Evolutionary conservation across 768 basidiomycete species (phyloP).

Genomic region (Clitopilus hobsonii): DNA sequence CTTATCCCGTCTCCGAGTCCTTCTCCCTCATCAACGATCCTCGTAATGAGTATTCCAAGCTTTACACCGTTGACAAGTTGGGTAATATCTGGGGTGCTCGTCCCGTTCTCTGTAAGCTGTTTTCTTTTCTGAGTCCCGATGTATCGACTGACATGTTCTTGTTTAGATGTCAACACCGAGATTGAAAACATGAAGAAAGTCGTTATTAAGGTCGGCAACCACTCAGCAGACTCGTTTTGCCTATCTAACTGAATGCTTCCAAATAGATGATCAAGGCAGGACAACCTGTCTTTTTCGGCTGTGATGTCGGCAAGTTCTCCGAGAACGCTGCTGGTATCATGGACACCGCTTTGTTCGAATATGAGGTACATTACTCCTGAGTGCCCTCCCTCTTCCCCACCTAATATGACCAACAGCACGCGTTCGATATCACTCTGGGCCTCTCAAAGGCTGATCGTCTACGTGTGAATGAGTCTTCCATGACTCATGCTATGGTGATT

Average conservation of each 20-base stretch:
- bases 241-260: not conserved
- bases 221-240: not conserved
- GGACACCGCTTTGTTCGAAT: constrained; percentile 81
- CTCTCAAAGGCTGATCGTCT: constrained; percentile 85
- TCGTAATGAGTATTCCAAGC: constrained; percentile 72
- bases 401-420: constrained; percentile 44
- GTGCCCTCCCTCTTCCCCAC: not conserved
- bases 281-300: constrained; percentile 92
- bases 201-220: constrained; percentile 55
- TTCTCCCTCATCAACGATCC: constrained; percentile 97
- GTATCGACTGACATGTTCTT: constrained; percentile 3
- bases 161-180: constrained; percentile 88
- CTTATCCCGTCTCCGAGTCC: constrained; percentile 58
- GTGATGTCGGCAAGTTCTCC: constrained; percentile 89
- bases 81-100: constrained; percentile 91
- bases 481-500: constrained; percentile 98
- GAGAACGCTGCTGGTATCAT: constrained; percentile 72
- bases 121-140: not conserved
- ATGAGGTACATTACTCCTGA: constrained; percentile 47
- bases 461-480: constrained; percentile 75
- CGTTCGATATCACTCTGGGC: constrained; percentile 77
- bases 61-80: constrained; percentile 90
- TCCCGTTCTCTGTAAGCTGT: constrained; percentile 70
- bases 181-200: constrained; percentile 76
- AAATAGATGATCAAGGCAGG: constrained; percentile 74